Conservation (phyloP, 345 rosid species). For the Pugionium dolabratum region DNA sequence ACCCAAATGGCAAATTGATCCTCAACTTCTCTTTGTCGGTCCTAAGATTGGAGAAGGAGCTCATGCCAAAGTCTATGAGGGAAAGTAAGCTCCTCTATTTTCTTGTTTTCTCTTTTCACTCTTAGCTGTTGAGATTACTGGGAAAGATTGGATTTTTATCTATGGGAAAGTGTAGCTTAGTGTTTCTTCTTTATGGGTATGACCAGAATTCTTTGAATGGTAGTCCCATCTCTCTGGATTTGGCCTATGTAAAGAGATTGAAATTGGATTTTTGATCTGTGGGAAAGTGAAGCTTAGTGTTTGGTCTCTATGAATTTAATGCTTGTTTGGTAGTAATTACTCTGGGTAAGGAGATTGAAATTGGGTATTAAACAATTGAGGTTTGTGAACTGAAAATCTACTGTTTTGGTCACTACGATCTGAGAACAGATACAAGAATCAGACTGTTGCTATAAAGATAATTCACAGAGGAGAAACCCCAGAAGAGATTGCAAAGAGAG, state of each 20-base stretch:
- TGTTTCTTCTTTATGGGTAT: neutral
- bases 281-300: conserved; percentile 10
- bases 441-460: conserved; percentile 89
- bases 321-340: too few species aligned
- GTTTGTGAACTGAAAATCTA: conserved; percentile 18
- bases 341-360: neutral
- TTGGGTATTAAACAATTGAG: neutral
- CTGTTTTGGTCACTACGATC: conserved; percentile 2
- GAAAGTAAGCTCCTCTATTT: conserved; percentile 64
- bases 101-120: neutral
- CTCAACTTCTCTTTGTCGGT: conserved; percentile 87
- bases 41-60: conserved; percentile 99
- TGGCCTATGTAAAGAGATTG: neutral
- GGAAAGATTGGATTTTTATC: conserved; percentile 29
- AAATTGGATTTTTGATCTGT: conserved; percentile 16
- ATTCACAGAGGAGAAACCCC: conserved; percentile 80
- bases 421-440: conserved; percentile 66
- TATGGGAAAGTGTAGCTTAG: conserved; percentile 14
- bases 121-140: neutral
- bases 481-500: conserved; percentile 80
- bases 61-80: conserved; percentile 96
- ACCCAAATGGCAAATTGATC: conserved; percentile 84
- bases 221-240: conserved; percentile 1
- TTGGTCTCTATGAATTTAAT: neutral
- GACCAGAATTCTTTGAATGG: neutral